Percentiles rank a stretch among this genome's conserved stretches.
These are phyloP conservation scores for Aegilops umbellulata DNA, from an alignment of 176 grass and related monocot species.

Conservation along the genomic window DNA sequence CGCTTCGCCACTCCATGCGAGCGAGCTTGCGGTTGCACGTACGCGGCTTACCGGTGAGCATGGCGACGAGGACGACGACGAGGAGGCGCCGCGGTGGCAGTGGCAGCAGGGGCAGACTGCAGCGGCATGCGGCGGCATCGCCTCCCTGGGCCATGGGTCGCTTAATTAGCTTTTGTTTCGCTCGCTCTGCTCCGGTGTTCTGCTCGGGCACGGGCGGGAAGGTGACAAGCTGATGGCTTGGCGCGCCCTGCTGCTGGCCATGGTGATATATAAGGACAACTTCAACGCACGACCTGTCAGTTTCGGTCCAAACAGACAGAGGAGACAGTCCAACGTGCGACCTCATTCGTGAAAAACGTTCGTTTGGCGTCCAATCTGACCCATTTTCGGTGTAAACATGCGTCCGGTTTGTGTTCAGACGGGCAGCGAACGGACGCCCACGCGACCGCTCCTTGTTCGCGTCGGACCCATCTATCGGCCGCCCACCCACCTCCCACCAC, in stretches of 20 bases:
- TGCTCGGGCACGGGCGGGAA: neutral
- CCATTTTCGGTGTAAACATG: too few species aligned
- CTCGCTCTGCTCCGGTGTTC: neutral
- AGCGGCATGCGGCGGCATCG: neutral
- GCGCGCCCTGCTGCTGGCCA: neutral
- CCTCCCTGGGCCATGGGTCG: constrained; percentile 4
- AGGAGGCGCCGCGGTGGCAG: neutral
- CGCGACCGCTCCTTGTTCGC: too few species aligned
- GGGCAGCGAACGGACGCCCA: too few species aligned
- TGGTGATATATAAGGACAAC: constrained; percentile 10
- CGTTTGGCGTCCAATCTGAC: too few species aligned
- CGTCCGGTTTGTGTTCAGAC: too few species aligned
- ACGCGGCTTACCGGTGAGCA: constrained; percentile 21
- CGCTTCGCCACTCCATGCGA: neutral
- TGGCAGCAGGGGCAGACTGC: neutral
- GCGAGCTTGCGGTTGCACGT: neutral
- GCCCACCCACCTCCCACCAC: too few species aligned
- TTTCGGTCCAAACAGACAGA: too few species aligned
- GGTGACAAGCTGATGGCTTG: constrained; percentile 1
- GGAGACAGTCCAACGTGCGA: too few species aligned
- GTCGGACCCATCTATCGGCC: too few species aligned
- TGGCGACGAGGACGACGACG: constrained; percentile 20
- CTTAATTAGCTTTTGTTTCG: neutral
- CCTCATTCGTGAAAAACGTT: too few species aligned
- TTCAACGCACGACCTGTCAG: too few species aligned